Evolutionary conservation across 2,329 filamentous ascomycete genomes (phyloP).

Genomic region (Geosmithia putterillii): DNA sequence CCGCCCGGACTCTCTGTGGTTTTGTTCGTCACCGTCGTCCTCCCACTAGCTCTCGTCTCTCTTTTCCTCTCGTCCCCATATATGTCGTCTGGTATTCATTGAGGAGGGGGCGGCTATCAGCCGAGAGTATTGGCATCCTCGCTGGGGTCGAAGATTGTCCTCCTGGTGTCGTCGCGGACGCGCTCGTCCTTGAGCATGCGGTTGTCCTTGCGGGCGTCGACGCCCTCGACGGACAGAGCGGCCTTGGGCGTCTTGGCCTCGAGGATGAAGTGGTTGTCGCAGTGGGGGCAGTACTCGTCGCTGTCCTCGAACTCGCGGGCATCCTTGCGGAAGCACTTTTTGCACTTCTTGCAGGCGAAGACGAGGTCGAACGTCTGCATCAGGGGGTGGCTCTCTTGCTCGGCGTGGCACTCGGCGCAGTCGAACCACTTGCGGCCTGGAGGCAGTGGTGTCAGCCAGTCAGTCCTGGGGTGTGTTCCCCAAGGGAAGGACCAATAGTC

Average conservation of each 20-base stretch:
- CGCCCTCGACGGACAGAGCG: slow-evolving; percentile 76
- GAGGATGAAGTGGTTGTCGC: slow-evolving; percentile 95
- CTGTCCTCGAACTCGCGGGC: slow-evolving; percentile 85
- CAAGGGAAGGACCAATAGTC: background rate
- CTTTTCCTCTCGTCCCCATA: background rate
- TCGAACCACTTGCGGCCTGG: slow-evolving; percentile 95
- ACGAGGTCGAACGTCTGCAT: slow-evolving; percentile 74
- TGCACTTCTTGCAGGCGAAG: slow-evolving; percentile 98
- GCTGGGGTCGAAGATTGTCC: slow-evolving; percentile 65
- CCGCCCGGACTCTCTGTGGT: background rate
- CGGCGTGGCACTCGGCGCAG: slow-evolving; percentile 86
- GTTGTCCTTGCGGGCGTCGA: slow-evolving; percentile 74
- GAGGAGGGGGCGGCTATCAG: slow-evolving; percentile 36
- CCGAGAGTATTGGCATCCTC: slow-evolving; percentile 66
- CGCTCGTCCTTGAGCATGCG: slow-evolving; percentile 92
- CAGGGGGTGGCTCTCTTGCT: slow-evolving; percentile 67
- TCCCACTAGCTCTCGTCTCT: background rate
- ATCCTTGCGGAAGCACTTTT: slow-evolving; percentile 95
- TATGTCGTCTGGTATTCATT: background rate
- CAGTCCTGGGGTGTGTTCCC: slow-evolving; percentile 1
- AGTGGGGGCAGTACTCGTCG: slow-evolving; percentile 98
- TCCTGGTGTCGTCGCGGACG: slow-evolving; percentile 43
- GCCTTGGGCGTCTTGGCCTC: slow-evolving; percentile 79
- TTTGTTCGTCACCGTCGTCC: background rate
- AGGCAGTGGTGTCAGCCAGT: background rate